Base-by-base conservation (phyloP, 2,329 filamentous ascomycete species). In the Rhinocladiella similis region DNA sequence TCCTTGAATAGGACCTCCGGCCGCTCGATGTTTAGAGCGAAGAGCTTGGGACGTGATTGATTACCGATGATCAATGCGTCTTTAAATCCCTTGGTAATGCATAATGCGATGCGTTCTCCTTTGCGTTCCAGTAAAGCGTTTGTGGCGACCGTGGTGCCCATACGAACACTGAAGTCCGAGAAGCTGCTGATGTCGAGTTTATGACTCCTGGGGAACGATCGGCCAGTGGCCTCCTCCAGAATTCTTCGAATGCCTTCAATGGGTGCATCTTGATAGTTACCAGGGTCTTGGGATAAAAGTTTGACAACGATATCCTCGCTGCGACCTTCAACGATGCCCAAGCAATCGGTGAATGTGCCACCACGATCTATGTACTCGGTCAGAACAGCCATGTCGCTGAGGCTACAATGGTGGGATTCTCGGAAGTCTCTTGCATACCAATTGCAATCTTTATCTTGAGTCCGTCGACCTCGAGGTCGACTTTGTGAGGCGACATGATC, bases 111-210 rank as follows among this genome's bases (percentile, higher is more conserved):
- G 94, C 93, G 64, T 85, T 85, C 72, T 95, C 92, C 92, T 71
- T 96, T 96, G 62, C 92, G 80, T 73, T 96, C 92, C 2, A 97
- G 79, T 55, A 96, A 73, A 0, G 91, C 91, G 69, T 96, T 96
- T 1, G 91, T 96, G 10, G 91, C 91, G 12, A 96, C 91, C 0
- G 91, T 96, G 2, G 91, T 96, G 43, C 91, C 91, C 90, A 95
- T 96, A 52, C 90, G 86, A 68, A 95, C 94, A 16, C 13, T 48
- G n/a, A n/a, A n/a, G n/a, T n/a, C n/a, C 57, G 63, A 61, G n/a
- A 65, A 57, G 3, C 47, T 18, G 4, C 56, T 49, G 5, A 63
- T 54, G 27, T 62, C 57, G 18, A 66, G 27, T 39, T 50, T 50
- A 5, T 51, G 45, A 3, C 58, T 16, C 3, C 16, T 16, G 20